Conservation (phyloP, 208 protist genomes). For the Phytomonas francai region DNA sequence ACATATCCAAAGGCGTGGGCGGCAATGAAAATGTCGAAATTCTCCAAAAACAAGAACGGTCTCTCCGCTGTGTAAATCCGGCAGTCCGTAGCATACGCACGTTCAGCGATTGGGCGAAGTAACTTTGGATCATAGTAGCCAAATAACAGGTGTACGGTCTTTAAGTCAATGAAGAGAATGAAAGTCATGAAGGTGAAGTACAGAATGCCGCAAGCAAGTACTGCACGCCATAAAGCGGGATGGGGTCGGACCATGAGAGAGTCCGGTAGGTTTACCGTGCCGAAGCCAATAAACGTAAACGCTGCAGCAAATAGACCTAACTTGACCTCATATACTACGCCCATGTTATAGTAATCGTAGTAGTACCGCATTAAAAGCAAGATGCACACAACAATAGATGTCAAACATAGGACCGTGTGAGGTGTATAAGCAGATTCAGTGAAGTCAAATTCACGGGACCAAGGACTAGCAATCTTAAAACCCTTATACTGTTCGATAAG, state of each 20-base stretch:
- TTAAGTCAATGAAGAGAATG: conserved; percentile 86
- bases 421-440: conserved; percentile 47
- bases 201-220: conserved; percentile 86
- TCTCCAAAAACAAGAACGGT: conserved; percentile 48
- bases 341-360: conserved; percentile 28
- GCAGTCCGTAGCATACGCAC: conserved; percentile 91
- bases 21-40: conserved; percentile 93
- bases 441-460: conserved; percentile 46
- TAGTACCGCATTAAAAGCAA: conserved; percentile 58
- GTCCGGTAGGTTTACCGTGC: conserved; percentile 87
- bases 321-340: conserved; percentile 43
- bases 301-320: conserved; percentile 55
- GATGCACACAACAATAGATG: conserved; percentile 33
- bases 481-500: neutral
- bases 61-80: conserved; percentile 81
- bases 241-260: conserved; percentile 93
- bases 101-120: conserved; percentile 66
- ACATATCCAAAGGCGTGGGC: conserved; percentile 93
- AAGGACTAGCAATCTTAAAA: conserved; percentile 31
- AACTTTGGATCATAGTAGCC: conserved; percentile 79
- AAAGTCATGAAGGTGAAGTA: conserved; percentile 91
- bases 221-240: conserved; percentile 91
- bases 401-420: conserved; percentile 49
- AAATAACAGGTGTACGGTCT: conserved; percentile 47
- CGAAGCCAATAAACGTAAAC: conserved; percentile 86